Percentiles rank a stretch among this genome's conserved stretches.
These are phyloP conservation scores for Colletotrichum scovillei DNA, from an alignment of 2,329 filamentous ascomycete species.

Conservation along the genomic window DNA sequence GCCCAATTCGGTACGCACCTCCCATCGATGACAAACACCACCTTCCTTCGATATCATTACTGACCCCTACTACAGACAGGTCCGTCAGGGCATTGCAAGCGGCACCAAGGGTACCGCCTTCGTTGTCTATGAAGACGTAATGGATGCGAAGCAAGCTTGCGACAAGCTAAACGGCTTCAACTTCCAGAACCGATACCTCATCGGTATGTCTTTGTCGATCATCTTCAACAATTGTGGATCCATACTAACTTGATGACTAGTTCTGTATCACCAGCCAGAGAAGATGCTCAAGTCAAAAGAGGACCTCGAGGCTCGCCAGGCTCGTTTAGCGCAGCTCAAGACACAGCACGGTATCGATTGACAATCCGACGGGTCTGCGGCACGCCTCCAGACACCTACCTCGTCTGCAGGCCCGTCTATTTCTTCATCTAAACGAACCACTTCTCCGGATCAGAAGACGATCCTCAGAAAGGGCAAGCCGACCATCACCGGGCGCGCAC, in stretches of 20 bases:
- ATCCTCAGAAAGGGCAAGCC: conserved; percentile 57
- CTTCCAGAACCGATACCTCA: conserved; percentile 99
- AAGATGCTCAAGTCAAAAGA: conserved; percentile 86
- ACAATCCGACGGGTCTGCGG: conserved; percentile 80
- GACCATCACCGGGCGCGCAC: conserved; percentile 50
- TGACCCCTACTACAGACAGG: conserved; percentile 75
- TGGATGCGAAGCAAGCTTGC: conserved; percentile 98
- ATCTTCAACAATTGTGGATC: conserved; percentile 16
- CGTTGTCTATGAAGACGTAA: conserved; percentile 99
- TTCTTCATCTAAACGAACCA: conserved; percentile 51
- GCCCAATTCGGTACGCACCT: conserved; percentile 83
- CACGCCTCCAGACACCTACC: conserved; percentile 54
- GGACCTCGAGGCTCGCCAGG: conserved; percentile 92
- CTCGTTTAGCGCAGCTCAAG: conserved; percentile 98
- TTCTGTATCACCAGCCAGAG: conserved; percentile 74
- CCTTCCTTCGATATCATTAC: conserved; percentile 8
- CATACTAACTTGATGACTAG: conserved; percentile 46
- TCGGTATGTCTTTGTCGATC: conserved; percentile 72
- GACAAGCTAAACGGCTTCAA: conserved; percentile 99
- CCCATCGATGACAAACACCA: conserved; percentile 2
- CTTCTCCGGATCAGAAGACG: conserved; percentile 54
- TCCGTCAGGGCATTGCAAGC: conserved; percentile 96
- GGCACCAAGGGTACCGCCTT: conserved; percentile 99
- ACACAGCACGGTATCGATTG: conserved; percentile 98
- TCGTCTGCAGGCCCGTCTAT: conserved; percentile 72